Evolutionary conservation across 495 filamentous ascomycete species (phyloP).

Genomic region (Aspergillus sclerotiicarbonarius): DNA sequence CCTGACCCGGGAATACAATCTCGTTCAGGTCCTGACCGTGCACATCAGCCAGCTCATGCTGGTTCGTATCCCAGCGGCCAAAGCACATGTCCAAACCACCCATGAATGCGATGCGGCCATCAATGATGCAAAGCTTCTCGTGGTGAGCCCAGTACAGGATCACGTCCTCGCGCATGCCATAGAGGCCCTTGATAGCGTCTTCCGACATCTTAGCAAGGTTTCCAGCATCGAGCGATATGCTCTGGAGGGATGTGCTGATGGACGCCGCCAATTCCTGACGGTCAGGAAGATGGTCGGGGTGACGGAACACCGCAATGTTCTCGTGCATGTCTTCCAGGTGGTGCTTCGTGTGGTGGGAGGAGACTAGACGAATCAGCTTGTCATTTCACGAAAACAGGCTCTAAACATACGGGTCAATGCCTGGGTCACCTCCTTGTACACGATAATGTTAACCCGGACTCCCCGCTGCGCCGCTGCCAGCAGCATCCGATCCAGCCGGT

Average conservation of each 20-base stretch:
- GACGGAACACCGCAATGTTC: constrained; percentile 88
- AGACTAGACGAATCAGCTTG: constrained; percentile 49
- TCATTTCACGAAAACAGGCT: not conserved
- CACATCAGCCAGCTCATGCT: constrained; percentile 81
- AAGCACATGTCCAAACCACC: constrained; percentile 65
- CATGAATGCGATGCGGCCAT: constrained; percentile 85
- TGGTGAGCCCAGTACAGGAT: constrained; percentile 96
- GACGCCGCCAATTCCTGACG: constrained; percentile 54
- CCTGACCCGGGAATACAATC: constrained; percentile 85
- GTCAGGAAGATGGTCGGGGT: constrained; percentile 85
- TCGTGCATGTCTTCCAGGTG: constrained; percentile 72
- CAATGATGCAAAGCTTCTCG: constrained; percentile 86
- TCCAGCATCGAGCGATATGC: constrained; percentile 50
- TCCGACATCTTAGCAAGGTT: constrained; percentile 57
- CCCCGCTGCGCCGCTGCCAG: constrained; percentile 83
- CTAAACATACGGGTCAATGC: constrained; percentile 74
- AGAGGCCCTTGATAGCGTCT: constrained; percentile 70
- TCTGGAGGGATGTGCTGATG: constrained; percentile 50
- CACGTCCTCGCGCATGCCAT: constrained; percentile 75
- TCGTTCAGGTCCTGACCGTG: constrained; percentile 73
- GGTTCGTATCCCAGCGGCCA: constrained; percentile 62
- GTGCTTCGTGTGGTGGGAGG: constrained; percentile 83
- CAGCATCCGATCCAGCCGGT: constrained; percentile 88
- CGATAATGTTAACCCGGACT: constrained; percentile 83
- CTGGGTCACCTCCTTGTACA: constrained; percentile 91